Percentiles rank a stretch among this genome's conserved stretches.
Conservation (phyloP, 805 yeast species). For the Ogataea siamensis region DNA sequence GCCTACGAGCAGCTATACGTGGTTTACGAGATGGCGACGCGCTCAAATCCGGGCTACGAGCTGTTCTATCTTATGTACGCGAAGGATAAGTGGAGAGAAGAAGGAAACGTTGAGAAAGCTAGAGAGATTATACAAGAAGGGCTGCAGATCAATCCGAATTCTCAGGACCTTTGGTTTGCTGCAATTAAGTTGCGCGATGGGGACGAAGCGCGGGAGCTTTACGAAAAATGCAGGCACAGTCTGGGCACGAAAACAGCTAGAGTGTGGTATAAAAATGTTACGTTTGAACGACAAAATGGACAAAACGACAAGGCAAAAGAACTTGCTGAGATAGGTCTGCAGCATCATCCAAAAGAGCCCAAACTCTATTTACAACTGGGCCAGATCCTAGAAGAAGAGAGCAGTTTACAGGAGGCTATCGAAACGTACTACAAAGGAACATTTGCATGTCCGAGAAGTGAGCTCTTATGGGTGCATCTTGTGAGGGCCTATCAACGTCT, state of each 20-base stretch:
- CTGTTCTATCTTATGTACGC: conserved; percentile 67
- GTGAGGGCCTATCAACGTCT: conserved; percentile 47
- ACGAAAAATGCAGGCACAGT: conserved; percentile 25
- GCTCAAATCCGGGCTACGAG: conserved; percentile 46
- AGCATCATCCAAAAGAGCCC: conserved; percentile 44
- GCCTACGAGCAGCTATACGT: conserved; percentile 36
- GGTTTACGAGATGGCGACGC: conserved; percentile 54
- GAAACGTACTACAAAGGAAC: conserved; percentile 50
- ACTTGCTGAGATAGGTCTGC: conserved; percentile 46
- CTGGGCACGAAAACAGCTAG: conserved; percentile 38
- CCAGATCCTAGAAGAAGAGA: conserved; percentile 43
- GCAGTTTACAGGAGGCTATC: conserved; percentile 41
- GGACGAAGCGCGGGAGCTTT: conserved; percentile 37
- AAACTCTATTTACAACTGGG: conserved; percentile 64
- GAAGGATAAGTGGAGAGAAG: conserved; percentile 57
- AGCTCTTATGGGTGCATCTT: conserved; percentile 52
- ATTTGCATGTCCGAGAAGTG: conserved; percentile 39
- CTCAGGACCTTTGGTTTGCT: conserved; percentile 67
- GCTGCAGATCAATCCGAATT: conserved; percentile 39
- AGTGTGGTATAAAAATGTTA: conserved; percentile 61
- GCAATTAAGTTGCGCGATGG: conserved; percentile 60
- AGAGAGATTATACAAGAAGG: conserved; percentile 52
- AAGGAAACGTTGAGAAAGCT: conserved; percentile 49
- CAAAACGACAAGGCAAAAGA: conserved; percentile 38
- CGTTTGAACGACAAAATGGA: conserved; percentile 43